Evolutionary conservation across 2,329 filamentous ascomycete species (phyloP), one percentile per base, ranked within the genome.

Genomic region (Hortaea sp.): DNA sequence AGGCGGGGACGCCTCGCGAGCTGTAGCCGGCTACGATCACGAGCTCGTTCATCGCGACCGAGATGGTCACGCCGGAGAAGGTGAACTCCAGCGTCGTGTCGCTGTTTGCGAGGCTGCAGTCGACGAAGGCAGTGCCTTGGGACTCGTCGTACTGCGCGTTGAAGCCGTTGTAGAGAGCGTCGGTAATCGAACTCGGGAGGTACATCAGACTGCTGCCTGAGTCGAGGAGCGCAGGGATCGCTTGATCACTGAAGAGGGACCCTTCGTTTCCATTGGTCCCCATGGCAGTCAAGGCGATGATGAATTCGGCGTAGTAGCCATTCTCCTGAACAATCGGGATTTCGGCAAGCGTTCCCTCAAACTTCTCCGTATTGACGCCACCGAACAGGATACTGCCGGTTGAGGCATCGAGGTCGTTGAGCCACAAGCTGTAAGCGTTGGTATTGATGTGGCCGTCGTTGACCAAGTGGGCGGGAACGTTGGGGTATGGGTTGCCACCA

Each of bases 331-430:
- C 68, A 49, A 88, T 71, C 11, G 81, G 71, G 29, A 88, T 69
- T 5, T 73, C 76, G 40, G 73, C 71, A 30, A 89, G 70, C 2
- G 76, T 63, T 41, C 84, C 85, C 0, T 71, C 62, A 65, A 80
- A 92, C 61, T 89, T 89, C 49, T 74, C 76, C 0, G 78, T 85
- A 61, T 90, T 85, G 48, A 89, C 79, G n/a, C 84, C 86, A 35
- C 86, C 86, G 54, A 90, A 92, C 1, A 90, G 69, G 49, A 90
- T 82, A 54, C 70, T 82, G 32, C 86, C 86, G 1, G 75, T 81
- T 49, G 73, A 80, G 0, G 84, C 73, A 44, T 77, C 71, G 31
- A 76, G 63, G 46, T 76, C 74, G 60, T 76, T 76, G 35, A 75
- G 69, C 69, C 81, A 87, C 28, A 88, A 65, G 50, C 81, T 85